Evolutionary conservation across 2,329 filamentous ascomycete species (phyloP).

Genomic region (Pyricularia sp.): DNA sequence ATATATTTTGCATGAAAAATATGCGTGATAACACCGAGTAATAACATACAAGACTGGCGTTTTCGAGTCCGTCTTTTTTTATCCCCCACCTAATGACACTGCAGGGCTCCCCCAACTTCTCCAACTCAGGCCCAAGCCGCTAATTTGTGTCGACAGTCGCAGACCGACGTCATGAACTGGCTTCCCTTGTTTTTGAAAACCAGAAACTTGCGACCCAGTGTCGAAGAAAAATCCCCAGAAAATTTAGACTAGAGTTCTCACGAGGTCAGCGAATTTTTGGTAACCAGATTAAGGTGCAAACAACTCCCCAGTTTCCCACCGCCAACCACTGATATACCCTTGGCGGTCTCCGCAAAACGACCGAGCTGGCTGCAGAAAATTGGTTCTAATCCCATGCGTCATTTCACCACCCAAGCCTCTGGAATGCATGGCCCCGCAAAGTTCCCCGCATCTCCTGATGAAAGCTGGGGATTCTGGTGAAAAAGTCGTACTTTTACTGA

Average conservation of each 20-base stretch:
- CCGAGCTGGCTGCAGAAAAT: not conserved
- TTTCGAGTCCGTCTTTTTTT: too few species aligned
- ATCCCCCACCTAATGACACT: not conserved
- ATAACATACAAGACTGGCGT: too few species aligned
- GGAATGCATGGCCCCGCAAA: not conserved
- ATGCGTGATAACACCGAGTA: too few species aligned
- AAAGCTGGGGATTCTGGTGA: not conserved
- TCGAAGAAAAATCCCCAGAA: not conserved
- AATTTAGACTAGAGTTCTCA: not conserved
- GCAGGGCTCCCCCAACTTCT: not conserved
- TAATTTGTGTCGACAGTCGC: not conserved
- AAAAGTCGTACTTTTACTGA: not conserved
- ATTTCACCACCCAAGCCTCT: not conserved
- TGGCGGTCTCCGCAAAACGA: not conserved
- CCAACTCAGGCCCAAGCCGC: not conserved
- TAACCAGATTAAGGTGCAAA: not conserved
- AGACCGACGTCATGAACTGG: not conserved
- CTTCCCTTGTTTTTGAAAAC: not conserved
- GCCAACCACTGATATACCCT: not conserved
- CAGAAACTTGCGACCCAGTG: not conserved
- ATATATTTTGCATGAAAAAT: too few species aligned
- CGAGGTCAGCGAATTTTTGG: too few species aligned
- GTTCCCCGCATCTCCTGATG: not conserved
- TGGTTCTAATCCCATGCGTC: not conserved
- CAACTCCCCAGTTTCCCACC: not conserved